Base-by-base conservation (phyloP, 2,329 filamentous ascomycete species). In the Exserohilum rostratum region DNA sequence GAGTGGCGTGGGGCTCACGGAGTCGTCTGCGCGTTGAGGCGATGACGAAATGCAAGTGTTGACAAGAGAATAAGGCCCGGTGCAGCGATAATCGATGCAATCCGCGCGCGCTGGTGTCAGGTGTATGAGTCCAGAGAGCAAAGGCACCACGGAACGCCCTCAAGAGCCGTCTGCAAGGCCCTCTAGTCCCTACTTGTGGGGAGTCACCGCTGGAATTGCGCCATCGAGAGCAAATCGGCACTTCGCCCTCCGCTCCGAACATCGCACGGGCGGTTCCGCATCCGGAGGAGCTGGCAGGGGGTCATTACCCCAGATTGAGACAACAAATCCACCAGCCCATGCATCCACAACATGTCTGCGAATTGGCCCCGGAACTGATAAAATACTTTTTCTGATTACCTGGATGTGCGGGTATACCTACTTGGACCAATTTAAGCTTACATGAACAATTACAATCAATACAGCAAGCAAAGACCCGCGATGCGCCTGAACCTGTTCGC, bases 171-270 rank as follows among this genome's bases (percentile, higher is more conserved):
- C 60, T 67, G 61, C 61, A 63, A 65, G 66, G 65, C 60, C 65
- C 64, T 38, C 62, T 63, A 55, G 62, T 38, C 31, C 51, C 54
- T 55, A 53, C 60, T 57, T 66, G 61, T 66, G 61, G 57, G 61
- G 69, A 72, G 70, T 72, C 69, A 72, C 64, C 63, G 66, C 67
- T 66, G 58, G 50, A 57, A 73, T 73, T 67, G 67, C 70, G 68
- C 69, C 64, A 73, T 73, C 62, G 55, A 46, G 35, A 20, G 35
- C 49, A 46, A 64, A 68, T 67, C 67, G 66, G 64, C 61, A 60
- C 34, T 58, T 66, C 55, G 63, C 55, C 53, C 17, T 45, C 22
- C 48, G 47, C 52, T 64, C 67, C 67, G 66, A 64, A 58, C 48
- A 53, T 65, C 65, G 57, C 51, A 39, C 44, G 54, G 35, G 12